A percentile compares a stretch with the other conserved stretches of the same genome.
Evolutionary conservation across 2,329 filamentous ascomycete genomes (phyloP).

Genomic region (Ophiocordyceps camponoti-saundersi): DNA sequence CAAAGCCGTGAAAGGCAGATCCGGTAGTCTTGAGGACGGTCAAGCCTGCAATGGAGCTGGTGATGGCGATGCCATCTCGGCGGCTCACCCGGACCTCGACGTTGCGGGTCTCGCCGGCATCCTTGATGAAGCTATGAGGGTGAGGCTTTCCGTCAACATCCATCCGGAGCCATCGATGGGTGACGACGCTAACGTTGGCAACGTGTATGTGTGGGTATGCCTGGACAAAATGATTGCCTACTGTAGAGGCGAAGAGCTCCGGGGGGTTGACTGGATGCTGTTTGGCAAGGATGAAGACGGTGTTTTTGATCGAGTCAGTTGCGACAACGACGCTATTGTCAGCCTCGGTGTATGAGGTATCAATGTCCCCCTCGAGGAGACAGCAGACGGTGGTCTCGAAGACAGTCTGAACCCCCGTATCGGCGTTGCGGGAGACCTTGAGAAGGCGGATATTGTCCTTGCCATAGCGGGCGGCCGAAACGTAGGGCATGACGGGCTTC

Average conservation of each 20-base stretch:
- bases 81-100: conserved; percentile 57
- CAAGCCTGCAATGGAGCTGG: conserved; percentile 63
- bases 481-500: conserved; percentile 27
- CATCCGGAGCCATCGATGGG: conserved; percentile 88
- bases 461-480: conserved; percentile 58
- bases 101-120: conserved; percentile 74
- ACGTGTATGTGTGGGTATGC: conserved; percentile 77
- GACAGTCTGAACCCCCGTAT: conserved; percentile 66
- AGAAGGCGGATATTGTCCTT: conserved; percentile 98
- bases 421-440: conserved; percentile 73
- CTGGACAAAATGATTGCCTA: conserved; percentile 78
- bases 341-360: conserved; percentile 73
- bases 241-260: conserved; percentile 73
- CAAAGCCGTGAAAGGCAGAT: conserved; percentile 87
- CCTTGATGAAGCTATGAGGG: conserved; percentile 86
- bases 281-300: conserved; percentile 86
- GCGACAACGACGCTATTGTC: conserved; percentile 94
- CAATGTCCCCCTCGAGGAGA: conserved; percentile 83
- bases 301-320: conserved; percentile 98
- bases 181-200: conserved; percentile 65
- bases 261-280: conserved; percentile 83
- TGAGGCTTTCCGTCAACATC: conserved; percentile 74
- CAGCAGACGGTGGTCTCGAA: conserved; percentile 92
- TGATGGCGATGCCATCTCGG: conserved; percentile 54
- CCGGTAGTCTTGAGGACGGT: conserved; percentile 92